phyloP scores from a whole-genome alignment of 75 land plant species.

The Pinus albicaulis region DNA sequence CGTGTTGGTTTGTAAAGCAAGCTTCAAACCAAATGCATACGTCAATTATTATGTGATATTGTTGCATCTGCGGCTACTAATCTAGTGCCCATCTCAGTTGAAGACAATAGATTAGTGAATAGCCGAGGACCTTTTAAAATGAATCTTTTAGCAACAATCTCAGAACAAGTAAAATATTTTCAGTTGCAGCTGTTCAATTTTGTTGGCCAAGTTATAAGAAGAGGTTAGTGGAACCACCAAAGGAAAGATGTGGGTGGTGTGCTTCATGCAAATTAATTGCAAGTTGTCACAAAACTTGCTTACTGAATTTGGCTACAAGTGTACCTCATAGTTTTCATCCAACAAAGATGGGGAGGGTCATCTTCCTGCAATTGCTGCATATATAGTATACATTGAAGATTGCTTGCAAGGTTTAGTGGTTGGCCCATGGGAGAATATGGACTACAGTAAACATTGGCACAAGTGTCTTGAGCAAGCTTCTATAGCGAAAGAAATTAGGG shows the following conservation, averaged over 20 bases:
- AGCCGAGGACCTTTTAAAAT: slow-evolving; percentile 15
- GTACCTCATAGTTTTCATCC: slow-evolving; percentile 30
- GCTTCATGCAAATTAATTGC: slow-evolving; percentile 41
- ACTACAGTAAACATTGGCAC: slow-evolving; percentile 24
- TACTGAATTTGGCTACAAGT: slow-evolving; percentile 65
- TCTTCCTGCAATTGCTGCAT: slow-evolving; percentile 14
- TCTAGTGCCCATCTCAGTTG: slow-evolving; percentile 36
- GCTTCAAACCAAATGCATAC: slow-evolving; percentile 40
- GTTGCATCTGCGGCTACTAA: slow-evolving; percentile 85
- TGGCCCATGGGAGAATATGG: slow-evolving; percentile 57
- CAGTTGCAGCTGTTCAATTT: slow-evolving; percentile 45
- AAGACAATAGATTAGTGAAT: too few relatives aligned
- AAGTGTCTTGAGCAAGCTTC: too few relatives aligned
- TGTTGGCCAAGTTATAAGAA: slow-evolving; percentile 73
- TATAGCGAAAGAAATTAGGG: slow-evolving; percentile 48
- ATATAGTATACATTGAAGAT: slow-evolving; percentile 12
- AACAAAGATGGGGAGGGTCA: slow-evolving; percentile 34
- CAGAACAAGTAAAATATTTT: slow-evolving; percentile 72
- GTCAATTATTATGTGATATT: slow-evolving; percentile 73
- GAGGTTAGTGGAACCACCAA: slow-evolving; percentile 62
- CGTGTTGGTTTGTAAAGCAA: background rate
- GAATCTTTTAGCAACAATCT: slow-evolving; percentile 24
- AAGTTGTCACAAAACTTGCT: slow-evolving; percentile 46
- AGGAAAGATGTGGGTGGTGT: slow-evolving; percentile 95
- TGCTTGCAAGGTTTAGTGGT: slow-evolving; percentile 49